Conservation (phyloP, 192 early-diverging fungal genomes). For the Coemansia sp. region DNA sequence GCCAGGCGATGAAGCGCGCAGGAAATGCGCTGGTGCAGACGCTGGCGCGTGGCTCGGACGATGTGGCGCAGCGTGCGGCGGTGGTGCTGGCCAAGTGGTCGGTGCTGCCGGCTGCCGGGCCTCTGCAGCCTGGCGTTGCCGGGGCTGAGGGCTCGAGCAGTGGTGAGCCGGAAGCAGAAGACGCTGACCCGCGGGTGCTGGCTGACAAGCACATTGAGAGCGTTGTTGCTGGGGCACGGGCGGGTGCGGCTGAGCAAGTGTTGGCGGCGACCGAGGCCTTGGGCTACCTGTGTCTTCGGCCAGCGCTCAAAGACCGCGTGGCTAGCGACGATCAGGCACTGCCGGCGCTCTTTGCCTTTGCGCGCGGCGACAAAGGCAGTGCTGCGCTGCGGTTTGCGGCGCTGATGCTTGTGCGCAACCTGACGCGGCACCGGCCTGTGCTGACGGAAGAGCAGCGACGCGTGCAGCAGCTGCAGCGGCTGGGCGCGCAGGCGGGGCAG, state of each 20-base stretch:
- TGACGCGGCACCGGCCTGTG: conserved; percentile 65
- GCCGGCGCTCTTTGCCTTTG: conserved; percentile 53
- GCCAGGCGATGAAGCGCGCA: conserved; percentile 62
- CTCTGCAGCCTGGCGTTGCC: conserved; percentile 2
- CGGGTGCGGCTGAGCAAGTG: conserved; percentile 21
- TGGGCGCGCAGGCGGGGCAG: conserved; percentile 50
- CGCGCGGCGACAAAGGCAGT: conserved; percentile 33
- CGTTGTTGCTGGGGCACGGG: conserved; percentile 15
- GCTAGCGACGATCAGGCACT: conserved; percentile 57
- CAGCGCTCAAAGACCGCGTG: conserved; percentile 67
- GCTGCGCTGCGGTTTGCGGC: conserved; percentile 68
- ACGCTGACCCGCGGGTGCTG: conserved; percentile 23
- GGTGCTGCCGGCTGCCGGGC: neutral
- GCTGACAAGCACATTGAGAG: conserved; percentile 36
- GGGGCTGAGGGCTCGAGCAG: conserved; percentile 2
- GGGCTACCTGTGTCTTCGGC: conserved; percentile 72
- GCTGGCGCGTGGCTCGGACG: conserved; percentile 54
- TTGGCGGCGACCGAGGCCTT: conserved; percentile 73
- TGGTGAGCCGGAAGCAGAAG: conserved; percentile 5
- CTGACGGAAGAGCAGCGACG: conserved; percentile 79
- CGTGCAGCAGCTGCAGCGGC: conserved; percentile 67
- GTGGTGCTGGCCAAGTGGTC: conserved; percentile 64
- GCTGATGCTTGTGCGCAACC: conserved; percentile 69
- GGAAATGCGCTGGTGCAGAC: conserved; percentile 57
- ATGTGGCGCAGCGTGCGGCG: conserved; percentile 55